These are phyloP conservation scores for Planoprotostelium fungivorum DNA, from an alignment of 78 protist species.

Conservation along the genomic window DNA sequence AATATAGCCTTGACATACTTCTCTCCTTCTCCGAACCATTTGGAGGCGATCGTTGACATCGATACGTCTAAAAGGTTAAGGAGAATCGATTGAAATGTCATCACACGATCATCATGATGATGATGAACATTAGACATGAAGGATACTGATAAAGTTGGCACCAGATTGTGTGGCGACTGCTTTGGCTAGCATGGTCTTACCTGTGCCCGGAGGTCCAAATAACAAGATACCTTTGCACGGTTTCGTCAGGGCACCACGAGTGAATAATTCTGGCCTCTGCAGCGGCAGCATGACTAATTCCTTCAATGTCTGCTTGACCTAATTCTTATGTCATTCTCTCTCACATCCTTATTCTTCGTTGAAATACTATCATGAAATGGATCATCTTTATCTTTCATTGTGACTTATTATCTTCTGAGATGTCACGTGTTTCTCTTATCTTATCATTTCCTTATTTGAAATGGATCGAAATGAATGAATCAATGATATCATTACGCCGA, in stretches of 20 bases:
- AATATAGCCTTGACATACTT: slow-evolving; percentile 27
- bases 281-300: slow-evolving; percentile 44
- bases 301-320: slow-evolving; percentile 25
- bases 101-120: neutral
- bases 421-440: too few species aligned
- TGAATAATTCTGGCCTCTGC: slow-evolving; percentile 33
- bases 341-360: too few species aligned
- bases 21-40: slow-evolving; percentile 55
- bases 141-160: slow-evolving; percentile 26
- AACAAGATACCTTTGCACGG: slow-evolving; percentile 20
- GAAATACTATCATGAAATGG: too few species aligned
- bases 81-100: too few species aligned
- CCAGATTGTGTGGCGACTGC: slow-evolving; percentile 28
- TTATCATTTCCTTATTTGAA: too few species aligned
- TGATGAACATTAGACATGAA: neutral
- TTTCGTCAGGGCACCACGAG: neutral
- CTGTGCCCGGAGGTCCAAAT: slow-evolving; percentile 35
- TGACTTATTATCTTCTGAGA: too few species aligned
- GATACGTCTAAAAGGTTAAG: slow-evolving; percentile 11
- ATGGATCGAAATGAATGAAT: too few species aligned
- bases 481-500: too few species aligned
- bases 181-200: slow-evolving; percentile 36
- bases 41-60: slow-evolving; percentile 17
- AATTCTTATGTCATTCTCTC: too few species aligned
- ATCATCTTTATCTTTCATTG: too few species aligned